phyloP scores from a whole-genome alignment of 169 alveolate genomes.

The Babesia caballi region DNA sequence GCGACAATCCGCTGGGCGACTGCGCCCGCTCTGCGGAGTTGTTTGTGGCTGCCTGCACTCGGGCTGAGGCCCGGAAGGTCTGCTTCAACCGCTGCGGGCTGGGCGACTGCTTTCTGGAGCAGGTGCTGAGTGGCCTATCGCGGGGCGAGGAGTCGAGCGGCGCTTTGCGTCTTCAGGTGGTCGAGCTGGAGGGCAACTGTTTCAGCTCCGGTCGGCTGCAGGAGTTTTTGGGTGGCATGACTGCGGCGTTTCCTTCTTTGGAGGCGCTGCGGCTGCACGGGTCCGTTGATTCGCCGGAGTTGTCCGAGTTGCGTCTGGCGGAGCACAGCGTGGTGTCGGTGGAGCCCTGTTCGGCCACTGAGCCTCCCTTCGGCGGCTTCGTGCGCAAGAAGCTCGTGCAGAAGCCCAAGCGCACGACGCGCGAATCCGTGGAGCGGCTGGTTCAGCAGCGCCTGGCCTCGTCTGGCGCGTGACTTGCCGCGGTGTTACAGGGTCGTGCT shows the following conservation, averaged over 20 bases:
- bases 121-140: neutral
- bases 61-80: slow-evolving; percentile 13
- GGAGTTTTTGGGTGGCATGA: slow-evolving; percentile 3
- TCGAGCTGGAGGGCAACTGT: slow-evolving; percentile 55
- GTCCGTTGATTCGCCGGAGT: slow-evolving; percentile 4
- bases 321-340: neutral
- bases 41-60: slow-evolving; percentile 10
- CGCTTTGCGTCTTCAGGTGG: neutral
- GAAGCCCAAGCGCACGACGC: slow-evolving; percentile 47
- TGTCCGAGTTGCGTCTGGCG: neutral
- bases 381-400: neutral
- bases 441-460: neutral
- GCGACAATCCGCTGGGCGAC: slow-evolving; percentile 65
- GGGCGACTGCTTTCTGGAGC: slow-evolving; percentile 11
- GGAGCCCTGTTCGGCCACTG: slow-evolving; percentile 17
- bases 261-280: slow-evolving; percentile 15
- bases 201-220: neutral
- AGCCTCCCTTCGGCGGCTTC: slow-evolving; percentile 45
- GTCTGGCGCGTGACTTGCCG: no score
- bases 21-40: slow-evolving; percentile 18
- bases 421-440: slow-evolving; percentile 4
- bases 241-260: slow-evolving; percentile 20
- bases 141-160: neutral
- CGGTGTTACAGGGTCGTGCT: no score
- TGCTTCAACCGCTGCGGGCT: slow-evolving; percentile 47